These are phyloP conservation scores for Apiospora hydei DNA, from an alignment of 2,329 filamentous ascomycete genomes.

Conservation along the genomic window DNA sequence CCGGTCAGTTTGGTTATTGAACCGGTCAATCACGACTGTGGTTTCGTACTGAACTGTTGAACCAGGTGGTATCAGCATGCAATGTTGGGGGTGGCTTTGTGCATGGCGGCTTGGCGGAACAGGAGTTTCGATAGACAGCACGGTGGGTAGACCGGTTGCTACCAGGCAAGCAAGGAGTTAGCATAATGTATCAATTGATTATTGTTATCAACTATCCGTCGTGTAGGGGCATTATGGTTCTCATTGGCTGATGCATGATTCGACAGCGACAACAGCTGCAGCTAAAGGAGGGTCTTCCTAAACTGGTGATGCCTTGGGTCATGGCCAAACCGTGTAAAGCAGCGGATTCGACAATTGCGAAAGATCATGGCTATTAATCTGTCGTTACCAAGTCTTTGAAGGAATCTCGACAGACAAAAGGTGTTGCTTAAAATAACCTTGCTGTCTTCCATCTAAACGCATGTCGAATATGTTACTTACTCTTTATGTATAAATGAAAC, in stretches of 20 bases:
- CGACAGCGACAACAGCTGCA: no score
- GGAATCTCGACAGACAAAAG: no score
- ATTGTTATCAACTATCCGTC: background rate
- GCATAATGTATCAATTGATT: background rate
- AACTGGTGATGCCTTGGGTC: no score
- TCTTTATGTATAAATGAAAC: no score
- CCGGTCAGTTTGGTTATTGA: background rate
- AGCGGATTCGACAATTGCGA: no score
- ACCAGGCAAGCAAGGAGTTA: background rate
- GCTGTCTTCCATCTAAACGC: no score
- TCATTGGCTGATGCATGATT: background rate
- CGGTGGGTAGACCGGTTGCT: background rate
- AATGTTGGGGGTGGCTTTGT: background rate
- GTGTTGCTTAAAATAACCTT: no score
- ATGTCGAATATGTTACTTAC: no score
- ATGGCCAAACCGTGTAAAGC: no score
- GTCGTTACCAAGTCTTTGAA: no score
- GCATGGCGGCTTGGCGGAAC: conserved; percentile 4
- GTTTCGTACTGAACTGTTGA: background rate
- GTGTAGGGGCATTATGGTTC: background rate
- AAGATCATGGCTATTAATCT: no score
- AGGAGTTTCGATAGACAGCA: background rate
- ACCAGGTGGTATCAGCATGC: background rate
- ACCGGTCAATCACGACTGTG: background rate
- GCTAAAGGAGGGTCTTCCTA: no score